Evolutionary conservation across 768 basidiomycete species (phyloP).

Genomic region (Amanita inopinata): DNA sequence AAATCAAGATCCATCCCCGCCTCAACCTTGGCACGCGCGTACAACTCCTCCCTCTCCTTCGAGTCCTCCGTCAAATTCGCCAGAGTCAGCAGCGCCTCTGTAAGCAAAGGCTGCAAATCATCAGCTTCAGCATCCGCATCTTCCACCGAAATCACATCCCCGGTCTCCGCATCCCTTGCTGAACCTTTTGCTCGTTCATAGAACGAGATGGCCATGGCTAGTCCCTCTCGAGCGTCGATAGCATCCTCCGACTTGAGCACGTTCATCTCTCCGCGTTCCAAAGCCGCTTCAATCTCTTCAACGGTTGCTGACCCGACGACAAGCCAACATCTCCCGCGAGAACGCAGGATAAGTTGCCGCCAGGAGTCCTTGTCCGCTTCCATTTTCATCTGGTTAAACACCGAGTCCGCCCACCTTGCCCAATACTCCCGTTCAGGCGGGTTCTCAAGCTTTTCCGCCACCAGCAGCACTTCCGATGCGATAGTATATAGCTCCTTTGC

Average conservation of each 20-base stretch:
- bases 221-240: constrained; percentile 42
- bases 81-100: constrained; percentile 48
- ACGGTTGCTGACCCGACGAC: constrained; percentile 43
- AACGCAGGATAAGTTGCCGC: constrained; percentile 33
- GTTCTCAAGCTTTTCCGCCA: constrained; percentile 44
- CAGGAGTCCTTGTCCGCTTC: constrained; percentile 44
- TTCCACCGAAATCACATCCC: constrained; percentile 1
- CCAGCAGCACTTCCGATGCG: constrained; percentile 48
- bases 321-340: constrained; percentile 47
- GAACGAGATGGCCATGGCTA: constrained; percentile 34
- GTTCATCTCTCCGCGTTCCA: constrained; percentile 33
- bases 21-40: constrained; percentile 39
- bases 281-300: constrained; percentile 44
- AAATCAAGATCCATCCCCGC: constrained; percentile 30
- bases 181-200: constrained; percentile 26
- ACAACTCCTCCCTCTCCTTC: constrained; percentile 39
- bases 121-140: constrained; percentile 10
- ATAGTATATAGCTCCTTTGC: constrained; percentile 53
- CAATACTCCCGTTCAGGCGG: constrained; percentile 40
- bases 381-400: constrained; percentile 57
- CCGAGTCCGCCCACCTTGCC: constrained; percentile 51
- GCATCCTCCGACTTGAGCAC: constrained; percentile 39
- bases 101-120: constrained; percentile 29
- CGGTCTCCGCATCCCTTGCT: constrained; percentile 16
- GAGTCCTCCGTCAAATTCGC: constrained; percentile 48